A percentile compares a stretch with the other conserved stretches of the same genome.
These are phyloP conservation scores for Apiospora sp. DNA, from an alignment of 2,329 filamentous ascomycete genomes.

Conservation along the genomic window DNA sequence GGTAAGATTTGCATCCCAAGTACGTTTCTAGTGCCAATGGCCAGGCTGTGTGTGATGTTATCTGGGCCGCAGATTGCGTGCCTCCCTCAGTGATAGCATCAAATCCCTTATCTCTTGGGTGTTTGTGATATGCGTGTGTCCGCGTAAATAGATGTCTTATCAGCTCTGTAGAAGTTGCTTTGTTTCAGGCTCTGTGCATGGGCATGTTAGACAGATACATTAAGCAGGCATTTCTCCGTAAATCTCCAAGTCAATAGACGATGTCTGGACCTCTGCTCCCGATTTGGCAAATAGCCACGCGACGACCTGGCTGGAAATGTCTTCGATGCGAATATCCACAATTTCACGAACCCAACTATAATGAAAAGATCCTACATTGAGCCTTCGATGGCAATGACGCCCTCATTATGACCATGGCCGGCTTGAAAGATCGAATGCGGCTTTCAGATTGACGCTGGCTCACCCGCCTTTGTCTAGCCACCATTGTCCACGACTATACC, in stretches of 20 bases:
- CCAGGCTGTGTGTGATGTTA: not conserved
- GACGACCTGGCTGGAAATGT: not conserved
- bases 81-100: slow-evolving; percentile 1
- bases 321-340: not conserved
- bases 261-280: too few relatives aligned
- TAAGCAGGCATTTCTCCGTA: not conserved
- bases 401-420: not conserved
- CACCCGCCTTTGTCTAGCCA: not conserved
- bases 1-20: slow-evolving; percentile 10
- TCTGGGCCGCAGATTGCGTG: slow-evolving; percentile 15
- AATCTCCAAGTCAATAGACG: not conserved
- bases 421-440: slow-evolving; percentile 22
- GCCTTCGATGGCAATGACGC: not conserved
- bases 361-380: not conserved
- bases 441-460: not conserved
- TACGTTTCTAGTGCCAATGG: not conserved
- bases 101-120: not conserved
- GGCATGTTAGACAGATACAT: too few relatives aligned
- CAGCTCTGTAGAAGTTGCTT: not conserved
- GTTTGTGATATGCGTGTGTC: slow-evolving; percentile 13
- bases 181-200: not conserved
- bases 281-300: slow-evolving; percentile 5
- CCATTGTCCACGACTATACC: slow-evolving; percentile 21
- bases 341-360: not conserved
- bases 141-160: slow-evolving; percentile 11